A percentile compares a stretch with the other conserved stretches of the same genome.
phyloP scores from a whole-genome alignment of 2,329 filamentous ascomycete species.

The Trichoderma sp. region DNA sequence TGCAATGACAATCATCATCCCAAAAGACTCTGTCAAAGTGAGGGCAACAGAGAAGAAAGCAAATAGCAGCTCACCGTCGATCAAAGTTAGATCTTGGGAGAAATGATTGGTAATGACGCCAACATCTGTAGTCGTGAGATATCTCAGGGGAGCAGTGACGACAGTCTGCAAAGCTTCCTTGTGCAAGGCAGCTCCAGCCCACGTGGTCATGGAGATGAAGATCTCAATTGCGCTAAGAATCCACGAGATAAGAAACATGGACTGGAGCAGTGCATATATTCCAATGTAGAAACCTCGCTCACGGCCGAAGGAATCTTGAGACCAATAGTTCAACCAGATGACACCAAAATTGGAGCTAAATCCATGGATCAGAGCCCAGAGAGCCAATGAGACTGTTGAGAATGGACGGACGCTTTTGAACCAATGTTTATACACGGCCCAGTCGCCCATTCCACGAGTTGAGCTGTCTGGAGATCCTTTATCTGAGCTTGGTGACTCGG shows the following conservation, averaged over 20 bases:
- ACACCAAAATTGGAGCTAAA: conserved; percentile 7
- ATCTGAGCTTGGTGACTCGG: conserved; percentile 37
- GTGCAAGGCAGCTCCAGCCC: conserved; percentile 31
- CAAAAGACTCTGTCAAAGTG: conserved; percentile 29
- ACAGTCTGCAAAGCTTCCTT: conserved; percentile 28
- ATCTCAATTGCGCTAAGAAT: conserved; percentile 16
- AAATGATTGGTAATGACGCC: too few species aligned
- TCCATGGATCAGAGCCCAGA: not conserved
- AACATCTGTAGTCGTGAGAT: too few species aligned
- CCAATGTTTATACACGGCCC: conserved; percentile 14
- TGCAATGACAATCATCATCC: conserved; percentile 42
- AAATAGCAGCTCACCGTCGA: conserved; percentile 35
- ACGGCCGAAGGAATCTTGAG: not conserved
- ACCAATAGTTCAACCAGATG: not conserved
- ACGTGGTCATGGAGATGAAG: conserved; percentile 24
- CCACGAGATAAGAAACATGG: not conserved
- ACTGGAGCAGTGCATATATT: conserved; percentile 5
- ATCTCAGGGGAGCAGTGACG: too few species aligned
- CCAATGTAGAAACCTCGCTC: conserved; percentile 8
- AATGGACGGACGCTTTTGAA: conserved; percentile 8
- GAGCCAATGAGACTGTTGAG: not conserved
- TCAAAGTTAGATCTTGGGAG: not conserved
- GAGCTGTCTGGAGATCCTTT: conserved; percentile 27
- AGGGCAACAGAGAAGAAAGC: conserved; percentile 27
- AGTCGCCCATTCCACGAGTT: conserved; percentile 11